Conservation (phyloP, 2,329 filamentous ascomycete genomes). For the Scleromitrula shiraiana region DNA sequence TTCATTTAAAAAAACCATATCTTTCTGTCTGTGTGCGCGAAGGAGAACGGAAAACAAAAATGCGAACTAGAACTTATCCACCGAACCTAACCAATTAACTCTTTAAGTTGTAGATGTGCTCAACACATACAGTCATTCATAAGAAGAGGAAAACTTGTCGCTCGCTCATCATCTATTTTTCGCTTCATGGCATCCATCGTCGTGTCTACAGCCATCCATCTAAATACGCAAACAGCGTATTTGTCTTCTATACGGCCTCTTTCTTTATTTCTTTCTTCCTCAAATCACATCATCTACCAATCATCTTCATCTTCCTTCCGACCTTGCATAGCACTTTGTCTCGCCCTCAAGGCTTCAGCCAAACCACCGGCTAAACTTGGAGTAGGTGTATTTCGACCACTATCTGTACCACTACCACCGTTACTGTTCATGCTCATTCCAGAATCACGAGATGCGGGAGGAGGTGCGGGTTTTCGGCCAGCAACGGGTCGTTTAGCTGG, state of each 20-base stretch:
- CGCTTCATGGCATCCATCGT: conserved; percentile 1
- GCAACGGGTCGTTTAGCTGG: conserved; percentile 70
- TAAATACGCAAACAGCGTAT: too few relatives aligned
- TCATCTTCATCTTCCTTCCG: conserved; percentile 29
- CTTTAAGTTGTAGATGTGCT: too few relatives aligned
- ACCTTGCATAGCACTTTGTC: conserved; percentile 57
- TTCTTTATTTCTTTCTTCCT: not conserved
- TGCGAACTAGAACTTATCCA: too few relatives aligned
- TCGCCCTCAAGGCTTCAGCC: conserved; percentile 68
- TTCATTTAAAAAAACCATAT: too few relatives aligned
- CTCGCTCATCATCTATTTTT: not conserved
- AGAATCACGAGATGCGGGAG: conserved; percentile 63
- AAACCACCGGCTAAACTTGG: conserved; percentile 65
- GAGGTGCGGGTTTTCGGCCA: conserved; percentile 61
- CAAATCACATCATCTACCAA: conserved; percentile 20
- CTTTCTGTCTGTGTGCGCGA: not conserved
- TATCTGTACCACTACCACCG: conserved; percentile 42
- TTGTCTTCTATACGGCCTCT: not conserved
- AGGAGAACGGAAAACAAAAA: too few relatives aligned
- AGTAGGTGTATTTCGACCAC: conserved; percentile 65
- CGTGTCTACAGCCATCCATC: too few relatives aligned
- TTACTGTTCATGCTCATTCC: conserved; percentile 52
- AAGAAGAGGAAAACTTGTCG: too few relatives aligned
- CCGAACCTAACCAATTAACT: too few relatives aligned
- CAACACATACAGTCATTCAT: too few relatives aligned